Conservation (phyloP, 768 basidiomycete genomes). For the Phaeotremella fagi region DNA sequence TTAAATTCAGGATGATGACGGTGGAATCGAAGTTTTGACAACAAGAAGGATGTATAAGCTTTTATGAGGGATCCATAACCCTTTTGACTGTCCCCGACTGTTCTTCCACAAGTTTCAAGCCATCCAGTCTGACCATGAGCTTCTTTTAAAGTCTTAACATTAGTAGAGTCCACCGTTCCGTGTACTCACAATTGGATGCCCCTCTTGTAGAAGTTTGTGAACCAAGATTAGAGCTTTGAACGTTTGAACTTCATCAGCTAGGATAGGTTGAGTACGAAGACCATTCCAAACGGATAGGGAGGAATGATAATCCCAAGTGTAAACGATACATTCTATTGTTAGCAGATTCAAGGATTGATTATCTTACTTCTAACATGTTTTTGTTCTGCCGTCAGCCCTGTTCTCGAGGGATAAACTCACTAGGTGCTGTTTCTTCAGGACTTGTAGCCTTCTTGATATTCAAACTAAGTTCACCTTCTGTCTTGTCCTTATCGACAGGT, state of each 20-base stretch:
- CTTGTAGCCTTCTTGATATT: constrained; percentile 99
- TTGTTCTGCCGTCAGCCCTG: constrained; percentile 57
- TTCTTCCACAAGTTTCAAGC: constrained; percentile 94
- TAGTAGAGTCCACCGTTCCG: not conserved
- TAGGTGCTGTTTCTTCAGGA: constrained; percentile 90
- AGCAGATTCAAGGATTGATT: not conserved
- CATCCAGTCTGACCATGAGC: constrained; percentile 94
- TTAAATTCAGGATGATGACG: constrained; percentile 95
- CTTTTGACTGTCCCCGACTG: constrained; percentile 74
- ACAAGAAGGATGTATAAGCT: constrained; percentile 91
- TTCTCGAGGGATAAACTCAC: constrained; percentile 23
- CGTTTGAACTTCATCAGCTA: constrained; percentile 94
- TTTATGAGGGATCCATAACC: constrained; percentile 90
- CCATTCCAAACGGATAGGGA: constrained; percentile 98
- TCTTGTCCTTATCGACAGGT: constrained; percentile 97
- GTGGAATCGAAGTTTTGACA: constrained; percentile 94
- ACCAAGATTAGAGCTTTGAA: constrained; percentile 97
- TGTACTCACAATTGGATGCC: constrained; percentile 76
- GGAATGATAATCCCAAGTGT: constrained; percentile 98
- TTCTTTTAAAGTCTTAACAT: constrained; percentile 82
- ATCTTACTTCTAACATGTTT: constrained; percentile 94
- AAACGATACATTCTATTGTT: constrained; percentile 84
- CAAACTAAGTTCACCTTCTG: constrained; percentile 84
- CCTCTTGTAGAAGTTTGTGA: constrained; percentile 96
- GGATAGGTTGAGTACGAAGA: constrained; percentile 89